phyloP scores from a whole-genome alignment of 2,329 filamentous ascomycete genomes.

The Leptodontidium sp. region DNA sequence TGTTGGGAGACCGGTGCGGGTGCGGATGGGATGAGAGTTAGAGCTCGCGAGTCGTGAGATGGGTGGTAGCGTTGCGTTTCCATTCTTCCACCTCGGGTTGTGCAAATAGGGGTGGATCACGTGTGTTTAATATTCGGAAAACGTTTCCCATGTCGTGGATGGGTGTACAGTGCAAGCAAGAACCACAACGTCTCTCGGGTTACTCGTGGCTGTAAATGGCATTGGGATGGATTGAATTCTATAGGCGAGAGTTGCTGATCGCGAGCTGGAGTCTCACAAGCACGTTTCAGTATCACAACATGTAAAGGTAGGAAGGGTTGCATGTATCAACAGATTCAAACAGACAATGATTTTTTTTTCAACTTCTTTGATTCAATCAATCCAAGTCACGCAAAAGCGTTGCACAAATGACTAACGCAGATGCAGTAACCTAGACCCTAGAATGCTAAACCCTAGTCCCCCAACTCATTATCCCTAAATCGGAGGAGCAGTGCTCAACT shows the following conservation, averaged over 20 bases:
- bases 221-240: background rate
- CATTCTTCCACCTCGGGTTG: too few relatives aligned
- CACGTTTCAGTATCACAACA: conserved; percentile 3
- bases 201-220: background rate
- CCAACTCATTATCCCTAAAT: conserved; percentile 12
- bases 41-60: background rate
- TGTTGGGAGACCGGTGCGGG: too few relatives aligned
- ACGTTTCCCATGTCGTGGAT: background rate
- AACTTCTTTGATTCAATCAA: conserved; percentile 22
- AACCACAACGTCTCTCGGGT: conserved; percentile 1
- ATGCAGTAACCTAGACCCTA: conserved; percentile 20
- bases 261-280: background rate
- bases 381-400: conserved; percentile 25
- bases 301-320: background rate
- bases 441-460: conserved; percentile 5
- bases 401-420: conserved; percentile 9
- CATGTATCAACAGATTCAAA: too few relatives aligned
- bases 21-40: background rate
- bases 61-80: background rate
- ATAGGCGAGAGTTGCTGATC: background rate
- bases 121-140: background rate
- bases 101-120: conserved; percentile 8
- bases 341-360: background rate
- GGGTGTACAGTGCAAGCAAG: background rate
- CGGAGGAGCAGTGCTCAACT: conserved; percentile 39